Evolutionary conservation across 768 basidiomycete genomes (phyloP), one percentile per base, ranked within the genome.

Genomic region (Boletus rex-veris): DNA sequence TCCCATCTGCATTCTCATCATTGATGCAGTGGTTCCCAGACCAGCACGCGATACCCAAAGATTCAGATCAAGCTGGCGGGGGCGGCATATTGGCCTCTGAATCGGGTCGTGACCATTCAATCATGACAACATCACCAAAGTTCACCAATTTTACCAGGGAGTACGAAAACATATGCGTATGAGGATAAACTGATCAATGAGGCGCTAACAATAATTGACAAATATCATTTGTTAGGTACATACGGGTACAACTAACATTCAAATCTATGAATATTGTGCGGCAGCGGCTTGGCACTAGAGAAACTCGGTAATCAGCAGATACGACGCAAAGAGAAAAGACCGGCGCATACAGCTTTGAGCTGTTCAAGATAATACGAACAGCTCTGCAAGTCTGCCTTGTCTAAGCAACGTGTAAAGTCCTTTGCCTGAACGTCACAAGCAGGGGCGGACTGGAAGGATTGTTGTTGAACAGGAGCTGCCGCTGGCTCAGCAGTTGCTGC

Each of bases 301-400:
- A 41, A 5, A 43, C 4, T 15, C 2, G 15, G 5, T 15, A 6
- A 19, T 61, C 30, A 59, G 36, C 38, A 52, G 57, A 33, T 53
- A 60, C 33, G 36, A 63, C 21, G 16, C 45, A 28, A 39, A 39
- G 10, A 10, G 1, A 18, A 14, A 31, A 37, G 19, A 48, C 1
- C 1, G 15, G 4, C 0, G 81, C 90, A 65, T 70, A 92, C 90
- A 50, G 88, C 87, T 73, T 93, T 93, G 46, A 92, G 80, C 65
- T 92, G 88, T 62, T 93, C 90, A 28, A 93, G 83, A 66, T 91
- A 94, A 82, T 86, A 95, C 16, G 82, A 76, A 75, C 92, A 95
- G 7, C 88, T 84, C 39, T 80, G 81, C 60, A 90, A 73, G 62
- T 89, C 86, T 16, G 86, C 88, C 67, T 85, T 86, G 67, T 92